Evolutionary conservation across 805 yeast species (phyloP).

Genomic region (Monosporozyma siamensis): DNA sequence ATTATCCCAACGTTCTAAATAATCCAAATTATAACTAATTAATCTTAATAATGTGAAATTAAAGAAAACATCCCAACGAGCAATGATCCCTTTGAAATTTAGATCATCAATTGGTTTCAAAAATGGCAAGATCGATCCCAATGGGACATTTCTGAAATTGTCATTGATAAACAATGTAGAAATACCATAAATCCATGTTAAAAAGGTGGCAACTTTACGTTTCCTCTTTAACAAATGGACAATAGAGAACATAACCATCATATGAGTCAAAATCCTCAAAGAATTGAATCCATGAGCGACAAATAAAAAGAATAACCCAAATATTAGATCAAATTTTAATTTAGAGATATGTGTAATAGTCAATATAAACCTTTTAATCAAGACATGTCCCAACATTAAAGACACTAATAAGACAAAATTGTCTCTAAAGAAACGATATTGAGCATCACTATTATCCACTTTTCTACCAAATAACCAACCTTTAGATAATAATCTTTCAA

Average conservation of each 20-base stretch:
- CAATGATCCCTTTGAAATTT: conserved; percentile 58
- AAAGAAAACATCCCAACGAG: conserved; percentile 93
- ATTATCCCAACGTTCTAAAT: conserved; percentile 36
- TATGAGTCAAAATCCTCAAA: conserved; percentile 51
- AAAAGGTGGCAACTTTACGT: conserved; percentile 32
- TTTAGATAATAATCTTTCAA: conserved; percentile 48
- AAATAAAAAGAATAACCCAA: conserved; percentile 59
- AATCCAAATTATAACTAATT: conserved; percentile 78
- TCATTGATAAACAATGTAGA: conserved; percentile 72
- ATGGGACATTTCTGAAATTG: conserved; percentile 43
- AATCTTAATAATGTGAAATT: conserved; percentile 81
- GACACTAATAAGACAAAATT: conserved; percentile 57
- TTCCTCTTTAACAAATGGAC: conserved; percentile 21
- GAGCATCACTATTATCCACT: conserved; percentile 88
- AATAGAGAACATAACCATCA: conserved; percentile 39
- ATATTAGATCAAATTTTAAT: conserved; percentile 57
- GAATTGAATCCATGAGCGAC: conserved; percentile 76
- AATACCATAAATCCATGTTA: conserved; percentile 76
- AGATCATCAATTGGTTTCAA: conserved; percentile 47
- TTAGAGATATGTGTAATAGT: conserved; percentile 32
- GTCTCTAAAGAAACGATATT: conserved; percentile 79
- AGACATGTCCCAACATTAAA: conserved; percentile 46
- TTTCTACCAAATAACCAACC: conserved; percentile 91
- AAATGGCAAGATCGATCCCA: conserved; percentile 34
- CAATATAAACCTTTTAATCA: conserved; percentile 34